Percentiles rank a stretch among this genome's conserved stretches.
phyloP scores from a whole-genome alignment of 371 early-diverging fungal species.

The Smittium mucronatum region DNA sequence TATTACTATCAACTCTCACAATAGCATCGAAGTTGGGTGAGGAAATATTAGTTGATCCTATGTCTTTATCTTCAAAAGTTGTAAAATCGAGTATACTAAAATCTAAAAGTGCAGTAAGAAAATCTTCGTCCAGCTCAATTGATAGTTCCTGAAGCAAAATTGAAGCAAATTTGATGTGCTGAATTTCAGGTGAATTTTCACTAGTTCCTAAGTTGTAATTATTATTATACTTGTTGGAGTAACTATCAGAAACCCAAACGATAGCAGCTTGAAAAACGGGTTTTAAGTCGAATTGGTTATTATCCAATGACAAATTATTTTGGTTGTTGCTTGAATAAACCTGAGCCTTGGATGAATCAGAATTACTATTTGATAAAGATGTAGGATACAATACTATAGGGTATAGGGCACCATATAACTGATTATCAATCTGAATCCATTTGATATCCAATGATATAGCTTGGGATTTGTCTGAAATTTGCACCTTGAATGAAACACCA shows the following conservation, averaged over 20 bases:
- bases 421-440: constrained; percentile 94
- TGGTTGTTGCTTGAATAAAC: constrained; percentile 7
- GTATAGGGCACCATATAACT: constrained; percentile 62
- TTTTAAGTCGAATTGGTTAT: constrained; percentile 19
- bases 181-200: constrained; percentile 29
- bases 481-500: constrained; percentile 54
- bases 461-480: constrained; percentile 62
- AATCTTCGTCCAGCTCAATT: constrained; percentile 81
- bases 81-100: constrained; percentile 33
- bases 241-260: constrained; percentile 57
- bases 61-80: neutral
- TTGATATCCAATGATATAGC: constrained; percentile 57
- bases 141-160: constrained; percentile 83
- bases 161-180: constrained; percentile 82
- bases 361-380: constrained; percentile 37
- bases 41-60: neutral
- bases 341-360: constrained; percentile 43
- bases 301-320: neutral
- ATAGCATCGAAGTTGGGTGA: neutral
- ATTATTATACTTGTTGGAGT: neutral
- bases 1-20: neutral
- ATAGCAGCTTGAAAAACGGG: constrained; percentile 32
- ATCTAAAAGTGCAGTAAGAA: constrained; percentile 70
- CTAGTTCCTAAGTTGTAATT: constrained; percentile 14
- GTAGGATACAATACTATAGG: constrained; percentile 90